phyloP scores from a whole-genome alignment of 139 green algal genomes.

The Tetradesmus lagerheimii region DNA sequence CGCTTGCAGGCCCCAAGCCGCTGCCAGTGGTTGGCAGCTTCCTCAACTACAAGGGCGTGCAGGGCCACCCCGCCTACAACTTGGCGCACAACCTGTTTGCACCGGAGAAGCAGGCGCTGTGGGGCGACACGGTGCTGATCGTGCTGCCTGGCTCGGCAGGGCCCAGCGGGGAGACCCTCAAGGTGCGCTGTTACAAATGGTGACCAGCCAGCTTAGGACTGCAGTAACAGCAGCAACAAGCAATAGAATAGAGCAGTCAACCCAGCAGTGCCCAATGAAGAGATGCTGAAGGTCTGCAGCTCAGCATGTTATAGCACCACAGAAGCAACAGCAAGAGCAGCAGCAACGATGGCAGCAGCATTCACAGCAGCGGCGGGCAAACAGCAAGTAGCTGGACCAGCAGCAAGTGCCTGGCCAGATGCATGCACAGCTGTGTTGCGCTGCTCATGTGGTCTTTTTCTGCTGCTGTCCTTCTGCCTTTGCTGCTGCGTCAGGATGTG shows the following conservation, averaged over 20 bases:
- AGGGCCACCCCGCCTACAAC: constrained; percentile 1
- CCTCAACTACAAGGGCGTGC: not conserved
- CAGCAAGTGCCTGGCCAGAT: no score
- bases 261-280: no score
- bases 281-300: no score
- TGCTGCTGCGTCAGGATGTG: not conserved
- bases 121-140: constrained; percentile 25
- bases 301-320: no score
- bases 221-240: no score
- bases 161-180: not conserved
- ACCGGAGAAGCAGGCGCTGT: not conserved
- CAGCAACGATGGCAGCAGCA: not conserved
- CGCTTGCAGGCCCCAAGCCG: not conserved
- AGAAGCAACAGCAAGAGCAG: no score
- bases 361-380: not conserved
- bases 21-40: not conserved
- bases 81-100: not conserved
- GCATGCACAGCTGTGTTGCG: no score
- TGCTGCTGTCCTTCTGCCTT: not conserved
- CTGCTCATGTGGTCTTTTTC: no score
- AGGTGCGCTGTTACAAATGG: constrained; percentile 5
- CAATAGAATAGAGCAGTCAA: no score
- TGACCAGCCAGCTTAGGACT: no score
- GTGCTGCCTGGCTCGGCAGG: not conserved
- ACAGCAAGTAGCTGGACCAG: no score